Conservation (phyloP, 2,329 filamentous ascomycete genomes). For the Myotisia sp. region DNA sequence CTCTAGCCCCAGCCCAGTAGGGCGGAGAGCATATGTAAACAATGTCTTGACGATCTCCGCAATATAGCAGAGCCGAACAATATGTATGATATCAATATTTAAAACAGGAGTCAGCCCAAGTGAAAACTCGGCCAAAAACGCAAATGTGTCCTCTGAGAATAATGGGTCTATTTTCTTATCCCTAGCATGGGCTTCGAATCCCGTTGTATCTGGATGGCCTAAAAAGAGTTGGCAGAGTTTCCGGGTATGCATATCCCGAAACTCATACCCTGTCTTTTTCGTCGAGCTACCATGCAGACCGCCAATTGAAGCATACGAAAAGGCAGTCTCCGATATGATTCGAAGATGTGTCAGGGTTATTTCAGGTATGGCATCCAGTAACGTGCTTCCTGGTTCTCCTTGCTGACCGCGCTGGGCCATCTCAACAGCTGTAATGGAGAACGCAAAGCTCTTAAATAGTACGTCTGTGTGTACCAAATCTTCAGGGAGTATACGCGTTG, state of each 20-base stretch:
- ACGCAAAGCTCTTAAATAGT: conserved; percentile 47
- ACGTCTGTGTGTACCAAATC: conserved; percentile 36
- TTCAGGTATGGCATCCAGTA: conserved; percentile 73
- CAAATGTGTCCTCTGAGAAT: conserved; percentile 26
- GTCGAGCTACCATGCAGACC: conserved; percentile 48
- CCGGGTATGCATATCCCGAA: conserved; percentile 50
- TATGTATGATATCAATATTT: conserved; percentile 58
- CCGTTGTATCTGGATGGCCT: conserved; percentile 32
- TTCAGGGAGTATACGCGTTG: conserved; percentile 28
- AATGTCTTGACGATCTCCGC: conserved; percentile 80
- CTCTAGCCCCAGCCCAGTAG: conserved; percentile 24
- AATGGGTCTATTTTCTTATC: conserved; percentile 27
- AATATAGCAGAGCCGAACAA: conserved; percentile 75
- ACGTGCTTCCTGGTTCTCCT: conserved; percentile 54
- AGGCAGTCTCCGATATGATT: conserved; percentile 73
- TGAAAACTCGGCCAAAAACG: conserved; percentile 65
- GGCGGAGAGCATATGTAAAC: conserved; percentile 37
- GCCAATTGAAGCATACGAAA: conserved; percentile 69
- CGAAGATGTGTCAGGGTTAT: conserved; percentile 74
- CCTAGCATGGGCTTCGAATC: conserved; percentile 21
- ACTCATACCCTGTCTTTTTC: conserved; percentile 52
- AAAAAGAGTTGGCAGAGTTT: conserved; percentile 67
- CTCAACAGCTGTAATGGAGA: conserved; percentile 75
- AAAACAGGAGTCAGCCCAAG: conserved; percentile 55
- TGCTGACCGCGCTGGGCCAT: conserved; percentile 81